Percentiles rank a stretch among this genome's conserved stretches.
These are phyloP conservation scores for Gyrodon lividus DNA, from an alignment of 768 basidiomycete genomes.

Conservation along the genomic window DNA sequence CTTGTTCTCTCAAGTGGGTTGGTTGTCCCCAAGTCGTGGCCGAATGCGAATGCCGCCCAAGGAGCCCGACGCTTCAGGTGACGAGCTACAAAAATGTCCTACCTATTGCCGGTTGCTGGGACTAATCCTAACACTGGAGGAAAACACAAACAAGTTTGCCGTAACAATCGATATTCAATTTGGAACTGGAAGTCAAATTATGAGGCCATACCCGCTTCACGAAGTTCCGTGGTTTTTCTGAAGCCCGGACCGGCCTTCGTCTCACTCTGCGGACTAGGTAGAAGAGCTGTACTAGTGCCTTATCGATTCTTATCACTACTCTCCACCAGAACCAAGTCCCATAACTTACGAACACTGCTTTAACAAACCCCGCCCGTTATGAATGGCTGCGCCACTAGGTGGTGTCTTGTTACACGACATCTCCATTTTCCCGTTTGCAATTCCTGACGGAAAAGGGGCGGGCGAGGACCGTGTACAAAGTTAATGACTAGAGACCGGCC, in stretches of 20 bases:
- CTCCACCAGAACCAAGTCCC: not conserved
- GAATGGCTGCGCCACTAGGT: too few relatives aligned
- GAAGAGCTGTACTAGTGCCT: not conserved
- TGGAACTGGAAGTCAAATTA: not conserved
- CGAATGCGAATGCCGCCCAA: not conserved
- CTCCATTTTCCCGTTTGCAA: too few relatives aligned
- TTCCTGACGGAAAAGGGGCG: too few relatives aligned
- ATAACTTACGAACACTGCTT: constrained; percentile 25
- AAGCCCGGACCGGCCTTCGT: not conserved
- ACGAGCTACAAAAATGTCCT: not conserved
- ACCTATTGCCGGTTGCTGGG: not conserved
- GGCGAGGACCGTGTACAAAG: too few relatives aligned
- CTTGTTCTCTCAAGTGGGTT: too few relatives aligned
- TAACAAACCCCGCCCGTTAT: constrained; percentile 27
- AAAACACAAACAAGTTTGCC: not conserved
- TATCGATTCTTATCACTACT: not conserved
- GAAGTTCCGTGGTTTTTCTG: not conserved
- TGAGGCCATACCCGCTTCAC: not conserved
- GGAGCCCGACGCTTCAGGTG: not conserved
- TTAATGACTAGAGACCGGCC: too few relatives aligned
- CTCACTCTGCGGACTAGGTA: not conserved
- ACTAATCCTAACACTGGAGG: not conserved
- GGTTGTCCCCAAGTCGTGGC: too few relatives aligned
- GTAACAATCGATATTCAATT: not conserved
- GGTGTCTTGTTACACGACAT: too few relatives aligned